Evolutionary conservation across 2,329 filamentous ascomycete species (phyloP), one percentile per base, ranked within the genome.

Genomic region (Colletotrichum salicis): DNA sequence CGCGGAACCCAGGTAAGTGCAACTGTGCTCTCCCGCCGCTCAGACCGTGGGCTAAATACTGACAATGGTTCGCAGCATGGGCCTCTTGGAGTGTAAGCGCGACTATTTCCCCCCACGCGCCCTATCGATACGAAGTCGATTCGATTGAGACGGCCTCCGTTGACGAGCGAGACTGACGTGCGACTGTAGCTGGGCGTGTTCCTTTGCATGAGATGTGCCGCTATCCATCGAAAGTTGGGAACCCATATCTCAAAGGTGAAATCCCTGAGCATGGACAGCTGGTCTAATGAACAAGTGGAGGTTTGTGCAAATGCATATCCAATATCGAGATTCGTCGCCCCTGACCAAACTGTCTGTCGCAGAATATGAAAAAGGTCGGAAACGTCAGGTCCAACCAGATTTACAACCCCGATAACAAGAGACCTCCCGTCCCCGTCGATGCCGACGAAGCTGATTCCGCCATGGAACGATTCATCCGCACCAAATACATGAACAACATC

Each of bases 211-310:
- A 94, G 96, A 80, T 99, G 96, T 86, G 96, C 95, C 65, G 90
- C 95, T 66, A 89, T 98, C 79, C 96, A 99, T 85, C 94, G 96
- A 79, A 98, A 98, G 84, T 87, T 99, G 78, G 96, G 96, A 73
- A 98, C 96, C 52, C 96, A 99, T 82, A 94, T 99, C 74, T 98
- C 95, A 76, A 99, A 99, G 82, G 95, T 99, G 86, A 99, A 99
- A 84, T 98, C 95, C 48, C 84, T 99, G 84, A 98, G 93, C 82
- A 98, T 99, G 95, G 96, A 99, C 83, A 96, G 93, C 76, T 99
- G 96, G 96, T 91, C 93, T 60, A 92, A 92, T 78, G 96, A 98
- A 73, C 96, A 99, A 84, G 95, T 99, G 74, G 96, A 99, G 84
- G 95, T 97, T 86, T 83, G 89, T 83, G 64, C 41, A 15, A 41